Percentiles rank a stretch among this genome's conserved stretches.
Evolutionary conservation across 2,329 filamentous ascomycete genomes (phyloP).

Genomic region (Xylariaceae sp.): DNA sequence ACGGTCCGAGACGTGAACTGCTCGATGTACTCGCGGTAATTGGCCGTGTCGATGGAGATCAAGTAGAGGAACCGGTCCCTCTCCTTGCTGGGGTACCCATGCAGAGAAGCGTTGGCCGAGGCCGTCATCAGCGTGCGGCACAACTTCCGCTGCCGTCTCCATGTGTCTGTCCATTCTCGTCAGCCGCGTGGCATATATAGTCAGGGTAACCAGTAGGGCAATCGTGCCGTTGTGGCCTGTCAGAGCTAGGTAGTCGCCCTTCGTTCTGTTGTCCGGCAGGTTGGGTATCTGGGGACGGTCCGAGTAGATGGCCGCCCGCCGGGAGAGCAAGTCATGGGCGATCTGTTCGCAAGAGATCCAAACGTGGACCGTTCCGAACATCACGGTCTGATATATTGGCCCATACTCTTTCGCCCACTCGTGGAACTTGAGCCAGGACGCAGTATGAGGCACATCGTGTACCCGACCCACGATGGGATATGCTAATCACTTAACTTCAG

Average conservation of each 20-base stretch:
- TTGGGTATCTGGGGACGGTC: constrained; percentile 43
- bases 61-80: constrained; percentile 41
- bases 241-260: constrained; percentile 42
- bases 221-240: constrained; percentile 37
- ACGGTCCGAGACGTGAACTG: constrained; percentile 43
- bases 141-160: constrained; percentile 44
- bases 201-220: not conserved
- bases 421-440: constrained; percentile 43
- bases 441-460: constrained; percentile 39
- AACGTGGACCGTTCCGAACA: constrained; percentile 41
- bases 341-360: constrained; percentile 44
- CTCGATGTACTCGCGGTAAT: constrained; percentile 42
- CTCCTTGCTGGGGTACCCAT: constrained; percentile 39
- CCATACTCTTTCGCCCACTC: constrained; percentile 43
- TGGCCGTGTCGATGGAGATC: constrained; percentile 34
- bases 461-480: constrained; percentile 40
- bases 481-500: constrained; percentile 28
- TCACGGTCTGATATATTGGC: constrained; percentile 42
- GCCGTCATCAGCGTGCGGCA: constrained; percentile 39
- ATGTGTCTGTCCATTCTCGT: constrained; percentile 33
- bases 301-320: constrained; percentile 39
- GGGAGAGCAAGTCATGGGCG: constrained; percentile 41
- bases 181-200: constrained; percentile 2
- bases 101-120: constrained; percentile 33
- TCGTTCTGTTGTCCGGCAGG: constrained; percentile 42